Conservation (phyloP, 2,329 filamentous ascomycete species). For the Monosporascus sp. region DNA sequence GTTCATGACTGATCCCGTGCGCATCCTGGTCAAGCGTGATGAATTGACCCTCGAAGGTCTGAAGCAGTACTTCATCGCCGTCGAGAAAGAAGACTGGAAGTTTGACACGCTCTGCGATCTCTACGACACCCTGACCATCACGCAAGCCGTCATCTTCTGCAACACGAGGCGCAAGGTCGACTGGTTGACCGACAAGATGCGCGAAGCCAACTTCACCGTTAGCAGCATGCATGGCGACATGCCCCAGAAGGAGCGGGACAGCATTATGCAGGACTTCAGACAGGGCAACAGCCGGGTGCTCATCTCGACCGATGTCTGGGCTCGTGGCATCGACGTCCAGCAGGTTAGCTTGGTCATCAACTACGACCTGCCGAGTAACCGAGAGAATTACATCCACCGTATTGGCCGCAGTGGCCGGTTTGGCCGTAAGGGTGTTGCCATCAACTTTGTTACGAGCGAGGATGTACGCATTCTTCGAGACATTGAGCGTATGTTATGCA, state of each 20-base stretch:
- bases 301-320: conserved; percentile 97
- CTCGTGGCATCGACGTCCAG: conserved; percentile 96
- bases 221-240: conserved; percentile 99
- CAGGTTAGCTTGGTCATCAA: conserved; percentile 98
- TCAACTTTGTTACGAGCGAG: conserved; percentile 98
- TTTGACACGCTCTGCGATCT: conserved; percentile 98
- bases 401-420: conserved; percentile 95
- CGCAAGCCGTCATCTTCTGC: conserved; percentile 98
- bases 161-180: conserved; percentile 99
- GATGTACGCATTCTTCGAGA: conserved; percentile 96
- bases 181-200: conserved; percentile 99
- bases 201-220: conserved; percentile 96
- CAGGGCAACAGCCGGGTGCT: conserved; percentile 94
- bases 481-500: conserved; percentile 71
- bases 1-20: conserved; percentile 98
- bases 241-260: conserved; percentile 96
- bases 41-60: conserved; percentile 95
- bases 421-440: conserved; percentile 95
- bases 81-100: conserved; percentile 99
- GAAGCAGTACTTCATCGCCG: conserved; percentile 98
- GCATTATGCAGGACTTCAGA: conserved; percentile 98
- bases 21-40: conserved; percentile 97
- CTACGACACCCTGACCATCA: conserved; percentile 97
- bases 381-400: conserved; percentile 99
- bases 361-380: conserved; percentile 95